phyloP scores from a whole-genome alignment of 768 basidiomycete species.

The Panus rudis region DNA sequence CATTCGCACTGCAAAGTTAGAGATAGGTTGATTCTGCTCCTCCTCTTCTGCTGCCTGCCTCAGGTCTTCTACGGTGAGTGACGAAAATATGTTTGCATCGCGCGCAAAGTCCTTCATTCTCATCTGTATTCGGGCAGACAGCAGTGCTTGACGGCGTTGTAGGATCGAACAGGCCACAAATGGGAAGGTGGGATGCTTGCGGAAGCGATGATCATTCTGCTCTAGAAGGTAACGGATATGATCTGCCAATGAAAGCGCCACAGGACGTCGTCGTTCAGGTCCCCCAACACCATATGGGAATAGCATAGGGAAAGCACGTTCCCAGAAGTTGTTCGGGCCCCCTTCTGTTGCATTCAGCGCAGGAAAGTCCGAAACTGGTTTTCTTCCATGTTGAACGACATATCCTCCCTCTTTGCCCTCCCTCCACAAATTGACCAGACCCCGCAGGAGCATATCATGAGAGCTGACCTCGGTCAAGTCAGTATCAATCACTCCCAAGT shows the following conservation, averaged over 20 bases:
- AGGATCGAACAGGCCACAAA: constrained; percentile 26
- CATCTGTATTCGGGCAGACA: constrained; percentile 29
- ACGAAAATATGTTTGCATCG: constrained; percentile 15
- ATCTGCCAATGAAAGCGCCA: constrained; percentile 11
- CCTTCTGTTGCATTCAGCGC: neutral
- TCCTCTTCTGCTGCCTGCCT: constrained; percentile 31
- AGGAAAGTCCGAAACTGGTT: constrained; percentile 13
- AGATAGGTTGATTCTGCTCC: constrained; percentile 1
- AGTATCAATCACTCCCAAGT: constrained; percentile 20
- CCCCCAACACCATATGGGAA: constrained; percentile 22
- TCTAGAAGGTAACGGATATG: constrained; percentile 25
- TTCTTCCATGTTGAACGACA: constrained; percentile 13
- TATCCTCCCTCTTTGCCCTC: constrained; percentile 19
- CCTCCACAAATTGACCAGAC: constrained; percentile 18
- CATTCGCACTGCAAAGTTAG: constrained; percentile 7
- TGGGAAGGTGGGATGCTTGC: constrained; percentile 24
- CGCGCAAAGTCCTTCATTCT: constrained; percentile 15
- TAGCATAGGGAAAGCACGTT: constrained; percentile 12
- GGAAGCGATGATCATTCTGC: constrained; percentile 26
- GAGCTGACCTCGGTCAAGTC: constrained; percentile 19
- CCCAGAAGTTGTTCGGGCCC: constrained; percentile 7
- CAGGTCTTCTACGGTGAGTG: constrained; percentile 25
- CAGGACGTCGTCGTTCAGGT: constrained; percentile 7
- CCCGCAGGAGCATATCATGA: constrained; percentile 21
- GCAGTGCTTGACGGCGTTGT: constrained; percentile 22